Conservation (phyloP, 768 basidiomycete species). For the Boletus sensibilis region DNA sequence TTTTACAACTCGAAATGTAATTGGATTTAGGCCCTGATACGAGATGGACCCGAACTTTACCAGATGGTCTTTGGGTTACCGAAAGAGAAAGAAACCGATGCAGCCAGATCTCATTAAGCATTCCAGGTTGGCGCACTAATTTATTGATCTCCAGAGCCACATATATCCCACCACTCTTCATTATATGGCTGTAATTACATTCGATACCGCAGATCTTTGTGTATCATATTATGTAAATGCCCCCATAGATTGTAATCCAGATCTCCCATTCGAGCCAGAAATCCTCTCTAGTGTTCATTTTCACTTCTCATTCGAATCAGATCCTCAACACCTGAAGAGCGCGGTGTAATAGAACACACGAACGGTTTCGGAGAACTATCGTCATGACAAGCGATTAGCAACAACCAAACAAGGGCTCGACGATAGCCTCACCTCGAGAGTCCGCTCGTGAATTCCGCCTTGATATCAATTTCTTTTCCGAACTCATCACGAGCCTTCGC, state of each 20-base stretch:
- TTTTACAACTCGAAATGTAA: neutral
- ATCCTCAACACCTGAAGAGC: constrained; percentile 11
- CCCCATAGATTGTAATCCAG: neutral
- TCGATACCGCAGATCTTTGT: neutral
- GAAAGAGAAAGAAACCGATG: constrained; percentile 9
- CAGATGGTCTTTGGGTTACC: constrained; percentile 40
- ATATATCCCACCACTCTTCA: constrained; percentile 8
- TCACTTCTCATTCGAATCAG: constrained; percentile 17
- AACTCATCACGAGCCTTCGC: constrained; percentile 25
- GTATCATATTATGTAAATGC: neutral
- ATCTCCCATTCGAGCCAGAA: neutral
- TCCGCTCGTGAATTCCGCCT: constrained; percentile 25
- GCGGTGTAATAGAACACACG: constrained; percentile 19
- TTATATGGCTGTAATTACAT: constrained; percentile 2
- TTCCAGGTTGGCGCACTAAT: neutral
- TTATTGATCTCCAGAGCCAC: neutral
- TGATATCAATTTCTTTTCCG: constrained; percentile 32
- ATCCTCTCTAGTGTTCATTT: neutral
- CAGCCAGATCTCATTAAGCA: constrained; percentile 3
- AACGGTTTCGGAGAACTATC: constrained; percentile 27
- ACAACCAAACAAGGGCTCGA: neutral
- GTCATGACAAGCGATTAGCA: neutral
- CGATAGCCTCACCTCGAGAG: constrained; percentile 13
- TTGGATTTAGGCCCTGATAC: constrained; percentile 58
- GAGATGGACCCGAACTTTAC: constrained; percentile 78